Percentiles rank a stretch among this genome's conserved stretches.
Evolutionary conservation across 257 asterid genomes (phyloP).

Genomic region (Plectranthus barbatus): DNA sequence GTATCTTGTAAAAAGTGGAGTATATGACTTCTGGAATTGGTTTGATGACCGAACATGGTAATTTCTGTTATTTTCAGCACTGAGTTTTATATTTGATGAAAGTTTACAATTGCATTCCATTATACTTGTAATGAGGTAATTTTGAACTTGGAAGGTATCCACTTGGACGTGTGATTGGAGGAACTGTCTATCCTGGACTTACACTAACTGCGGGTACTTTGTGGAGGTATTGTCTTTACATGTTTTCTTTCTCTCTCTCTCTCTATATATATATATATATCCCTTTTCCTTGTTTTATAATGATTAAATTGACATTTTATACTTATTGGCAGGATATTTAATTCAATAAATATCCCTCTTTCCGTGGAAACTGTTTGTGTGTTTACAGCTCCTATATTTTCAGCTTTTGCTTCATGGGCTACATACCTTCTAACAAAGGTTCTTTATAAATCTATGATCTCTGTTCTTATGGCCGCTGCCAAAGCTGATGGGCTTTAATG

Average conservation of each 20-base stretch:
- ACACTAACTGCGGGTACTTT: conserved; percentile 93
- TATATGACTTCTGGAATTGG: conserved; percentile 99
- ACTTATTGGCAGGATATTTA: conserved; percentile 63
- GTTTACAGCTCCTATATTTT: conserved; percentile 94
- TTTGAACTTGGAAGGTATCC: conserved; percentile 62
- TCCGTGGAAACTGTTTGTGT: conserved; percentile 99
- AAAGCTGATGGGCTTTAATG: background rate
- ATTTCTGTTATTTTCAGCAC: conserved; percentile 16
- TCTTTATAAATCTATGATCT: conserved; percentile 12
- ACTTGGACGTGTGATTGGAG: conserved; percentile 98
- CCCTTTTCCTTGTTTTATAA: background rate
- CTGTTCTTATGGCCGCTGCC: background rate
- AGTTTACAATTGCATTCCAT: background rate
- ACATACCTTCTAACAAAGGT: conserved; percentile 96
- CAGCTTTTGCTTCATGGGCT: conserved; percentile 99
- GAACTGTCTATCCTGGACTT: conserved; percentile 98
- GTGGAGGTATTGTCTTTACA: conserved; percentile 49
- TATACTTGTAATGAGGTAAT: background rate
- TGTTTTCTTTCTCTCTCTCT: conserved; percentile 9
- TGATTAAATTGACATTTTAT: conserved; percentile 16
- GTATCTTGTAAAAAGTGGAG: conserved; percentile 85
- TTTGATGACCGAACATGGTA: conserved; percentile 99
- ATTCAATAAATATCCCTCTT: conserved; percentile 79
- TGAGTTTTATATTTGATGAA: background rate
- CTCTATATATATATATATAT: too few relatives aligned